Evolutionary conservation across 495 filamentous ascomycete genomes (phyloP).

Genomic region (Aspergillus funiculosus): DNA sequence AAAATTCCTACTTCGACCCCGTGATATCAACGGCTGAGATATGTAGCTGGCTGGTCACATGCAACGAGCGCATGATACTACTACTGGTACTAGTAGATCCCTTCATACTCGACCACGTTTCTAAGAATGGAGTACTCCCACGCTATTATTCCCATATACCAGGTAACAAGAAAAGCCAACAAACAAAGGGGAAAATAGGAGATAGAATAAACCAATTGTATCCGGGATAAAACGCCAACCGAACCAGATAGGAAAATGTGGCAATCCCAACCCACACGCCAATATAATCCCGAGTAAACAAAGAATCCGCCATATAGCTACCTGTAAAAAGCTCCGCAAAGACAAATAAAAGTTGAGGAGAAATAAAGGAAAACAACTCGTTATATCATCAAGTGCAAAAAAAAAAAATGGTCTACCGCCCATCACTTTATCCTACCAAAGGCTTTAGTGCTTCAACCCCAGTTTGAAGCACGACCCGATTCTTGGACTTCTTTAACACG

Average conservation of each 20-base stretch:
- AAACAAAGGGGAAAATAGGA: background rate
- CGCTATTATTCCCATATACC: too few species aligned
- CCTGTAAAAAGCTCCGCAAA: too few species aligned
- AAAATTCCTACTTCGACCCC: slow-evolving; percentile 2
- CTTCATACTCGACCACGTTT: too few species aligned
- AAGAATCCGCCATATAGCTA: too few species aligned
- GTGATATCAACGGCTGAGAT: background rate
- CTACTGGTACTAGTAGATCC: too few species aligned
- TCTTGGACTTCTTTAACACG: slow-evolving; percentile 58
- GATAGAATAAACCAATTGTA: background rate
- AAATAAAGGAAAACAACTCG: slow-evolving; percentile 8
- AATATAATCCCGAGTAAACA: too few species aligned
- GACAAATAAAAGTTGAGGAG: background rate
- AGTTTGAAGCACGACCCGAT: slow-evolving; percentile 57
- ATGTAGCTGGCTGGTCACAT: background rate
- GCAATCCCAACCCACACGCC: background rate
- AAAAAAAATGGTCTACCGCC: background rate
- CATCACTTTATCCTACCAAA: slow-evolving; percentile 40
- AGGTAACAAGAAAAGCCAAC: too few species aligned
- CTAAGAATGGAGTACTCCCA: too few species aligned
- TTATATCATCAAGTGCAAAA: slow-evolving; percentile 11
- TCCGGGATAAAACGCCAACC: background rate
- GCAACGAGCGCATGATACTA: background rate
- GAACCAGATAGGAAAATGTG: background rate
- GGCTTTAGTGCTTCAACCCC: slow-evolving; percentile 58